phyloP scores from a whole-genome alignment of 345 rosid genomes.

The rapeseed (Brassica napus) region DNA sequence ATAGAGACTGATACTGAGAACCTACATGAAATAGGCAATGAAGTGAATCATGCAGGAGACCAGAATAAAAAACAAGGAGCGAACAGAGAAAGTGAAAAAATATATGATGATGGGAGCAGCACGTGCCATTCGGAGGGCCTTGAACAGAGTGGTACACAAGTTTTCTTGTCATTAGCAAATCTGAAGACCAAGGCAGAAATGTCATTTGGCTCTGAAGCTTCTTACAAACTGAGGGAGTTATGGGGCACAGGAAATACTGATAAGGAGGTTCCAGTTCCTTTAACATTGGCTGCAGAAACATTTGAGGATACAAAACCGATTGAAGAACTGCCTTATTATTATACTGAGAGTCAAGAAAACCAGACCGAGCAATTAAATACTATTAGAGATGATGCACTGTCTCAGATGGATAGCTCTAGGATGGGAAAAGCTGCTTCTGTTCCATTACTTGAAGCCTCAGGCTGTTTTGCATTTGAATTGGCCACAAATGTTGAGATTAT shows the following conservation, averaged over 20 bases:
- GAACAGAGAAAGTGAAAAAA: background rate
- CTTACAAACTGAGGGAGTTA: constrained; percentile 19
- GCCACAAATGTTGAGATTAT: constrained; percentile 15
- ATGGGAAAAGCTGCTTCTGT: constrained; percentile 63
- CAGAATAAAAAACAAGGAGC: constrained; percentile 10
- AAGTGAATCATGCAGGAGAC: constrained; percentile 11
- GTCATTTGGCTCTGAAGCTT: constrained; percentile 11
- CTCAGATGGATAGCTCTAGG: constrained; percentile 53
- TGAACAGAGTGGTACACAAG: constrained; percentile 19
- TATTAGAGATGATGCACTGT: constrained; percentile 27
- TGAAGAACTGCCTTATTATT: constrained; percentile 31
- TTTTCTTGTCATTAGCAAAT: constrained; percentile 15
- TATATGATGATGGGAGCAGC: constrained; percentile 14
- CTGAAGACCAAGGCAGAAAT: background rate
- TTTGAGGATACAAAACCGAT: constrained; percentile 27
- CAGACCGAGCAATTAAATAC: constrained; percentile 42
- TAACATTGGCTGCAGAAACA: constrained; percentile 40
- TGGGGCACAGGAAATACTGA: constrained; percentile 28
- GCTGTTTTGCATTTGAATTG: constrained; percentile 21
- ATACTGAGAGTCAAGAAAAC: constrained; percentile 38
- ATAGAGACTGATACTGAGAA: constrained; percentile 15
- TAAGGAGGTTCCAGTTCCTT: constrained; percentile 19
- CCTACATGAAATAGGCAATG: constrained; percentile 5
- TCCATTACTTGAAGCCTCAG: constrained; percentile 19
- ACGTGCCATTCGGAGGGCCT: constrained; percentile 24